Percentiles rank a stretch among this genome's conserved stretches.
Conservation (phyloP, 345 rosid species). For the Syzygium oleosum region DNA sequence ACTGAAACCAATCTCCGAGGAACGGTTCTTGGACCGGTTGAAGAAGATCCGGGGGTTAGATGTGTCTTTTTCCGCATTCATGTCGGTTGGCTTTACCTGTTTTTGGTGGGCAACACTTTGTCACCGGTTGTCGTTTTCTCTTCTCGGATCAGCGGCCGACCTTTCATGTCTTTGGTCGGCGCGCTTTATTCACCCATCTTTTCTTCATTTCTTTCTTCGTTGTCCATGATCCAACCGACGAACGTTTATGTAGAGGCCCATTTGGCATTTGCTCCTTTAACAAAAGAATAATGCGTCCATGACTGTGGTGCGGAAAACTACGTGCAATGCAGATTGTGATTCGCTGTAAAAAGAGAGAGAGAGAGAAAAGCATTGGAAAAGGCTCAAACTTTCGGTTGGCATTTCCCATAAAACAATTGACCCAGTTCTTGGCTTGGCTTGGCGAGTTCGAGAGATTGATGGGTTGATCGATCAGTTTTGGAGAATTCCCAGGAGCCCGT, state of each 20-base stretch:
- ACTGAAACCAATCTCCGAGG: not conserved
- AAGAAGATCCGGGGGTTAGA: not conserved
- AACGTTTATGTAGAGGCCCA: not conserved
- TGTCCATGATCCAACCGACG: not conserved
- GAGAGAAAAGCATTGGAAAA: not conserved
- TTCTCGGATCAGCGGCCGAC: slow-evolving; percentile 31
- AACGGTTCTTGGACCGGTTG: not conserved
- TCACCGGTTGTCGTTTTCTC: slow-evolving; percentile 13
- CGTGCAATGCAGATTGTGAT: slow-evolving; percentile 25
- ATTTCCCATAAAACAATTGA: not conserved
- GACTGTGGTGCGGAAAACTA: slow-evolving; percentile 14
- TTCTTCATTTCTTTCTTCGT: not conserved
- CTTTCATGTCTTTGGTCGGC: slow-evolving; percentile 30
- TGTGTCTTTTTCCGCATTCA: not conserved
- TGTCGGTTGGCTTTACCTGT: not conserved
- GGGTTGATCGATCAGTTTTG: not conserved
- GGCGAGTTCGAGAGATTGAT: not conserved
- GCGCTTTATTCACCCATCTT: not conserved
- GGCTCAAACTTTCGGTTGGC: slow-evolving; percentile 8
- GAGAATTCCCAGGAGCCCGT: slow-evolving; percentile 6
- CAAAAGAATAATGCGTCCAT: not conserved
- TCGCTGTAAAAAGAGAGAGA: not conserved
- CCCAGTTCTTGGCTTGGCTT: not conserved
- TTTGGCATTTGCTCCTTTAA: not conserved
- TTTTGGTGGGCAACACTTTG: slow-evolving; percentile 7